Conservation (phyloP, 1,284 basidiomycete genomes). For the Fomes fomentarius region DNA sequence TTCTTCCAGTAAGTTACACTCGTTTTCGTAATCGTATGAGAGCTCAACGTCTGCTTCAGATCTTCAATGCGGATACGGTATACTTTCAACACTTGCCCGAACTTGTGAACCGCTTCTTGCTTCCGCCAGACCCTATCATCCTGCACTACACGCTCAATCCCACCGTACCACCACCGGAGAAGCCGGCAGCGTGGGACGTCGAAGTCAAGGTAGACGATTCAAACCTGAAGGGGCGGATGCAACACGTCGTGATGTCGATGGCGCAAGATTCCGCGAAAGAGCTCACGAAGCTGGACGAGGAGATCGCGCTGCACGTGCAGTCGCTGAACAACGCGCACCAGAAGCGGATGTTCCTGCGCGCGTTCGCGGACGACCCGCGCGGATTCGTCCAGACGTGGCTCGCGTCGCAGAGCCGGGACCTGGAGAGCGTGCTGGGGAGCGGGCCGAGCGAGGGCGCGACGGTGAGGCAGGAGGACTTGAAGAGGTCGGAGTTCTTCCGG, state of each 20-base stretch:
- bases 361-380: conserved; percentile 82
- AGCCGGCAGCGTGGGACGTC: conserved; percentile 82
- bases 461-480: conserved; percentile 84
- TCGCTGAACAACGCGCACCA: conserved; percentile 85
- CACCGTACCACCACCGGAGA: conserved; percentile 56
- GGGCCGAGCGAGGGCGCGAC: conserved; percentile 82
- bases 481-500: conserved; percentile 87
- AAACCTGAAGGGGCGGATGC: conserved; percentile 75
- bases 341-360: conserved; percentile 85
- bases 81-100: conserved; percentile 87
- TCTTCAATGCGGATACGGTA: conserved; percentile 68
- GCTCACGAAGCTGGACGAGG: conserved; percentile 83
- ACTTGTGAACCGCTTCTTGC: conserved; percentile 79
- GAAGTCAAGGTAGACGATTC: conserved; percentile 91
- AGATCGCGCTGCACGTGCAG: conserved; percentile 82
- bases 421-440: conserved; percentile 89
- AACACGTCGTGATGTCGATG: conserved; percentile 69
- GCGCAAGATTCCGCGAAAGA: conserved; percentile 72
- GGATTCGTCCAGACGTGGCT: conserved; percentile 90
- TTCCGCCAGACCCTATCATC: conserved; percentile 82
- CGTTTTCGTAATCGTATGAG: background rate
- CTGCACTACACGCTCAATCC: conserved; percentile 82
- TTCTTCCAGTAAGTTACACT: conserved; percentile 55
- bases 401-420: conserved; percentile 87
- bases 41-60: conserved; percentile 41